These are phyloP conservation scores for Phaffia rhodozyma DNA, from an alignment of 1,284 basidiomycete species.

Conservation along the genomic window DNA sequence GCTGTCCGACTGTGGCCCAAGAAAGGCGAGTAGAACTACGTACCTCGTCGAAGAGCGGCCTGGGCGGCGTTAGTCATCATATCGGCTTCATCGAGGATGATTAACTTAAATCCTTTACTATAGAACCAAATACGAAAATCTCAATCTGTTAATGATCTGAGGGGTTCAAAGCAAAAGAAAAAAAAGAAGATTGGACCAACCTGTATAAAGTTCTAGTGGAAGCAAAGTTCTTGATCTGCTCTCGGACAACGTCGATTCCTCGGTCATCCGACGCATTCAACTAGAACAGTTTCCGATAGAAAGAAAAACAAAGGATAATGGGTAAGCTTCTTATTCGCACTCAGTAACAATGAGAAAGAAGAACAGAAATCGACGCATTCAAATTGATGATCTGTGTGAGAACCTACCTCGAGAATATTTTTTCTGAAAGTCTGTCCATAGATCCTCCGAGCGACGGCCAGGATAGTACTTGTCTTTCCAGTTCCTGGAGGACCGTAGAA, in stretches of 20 bases:
- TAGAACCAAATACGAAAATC: constrained; percentile 31
- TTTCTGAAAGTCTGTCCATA: constrained; percentile 74
- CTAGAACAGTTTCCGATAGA: constrained; percentile 32
- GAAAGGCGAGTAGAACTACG: constrained; percentile 15
- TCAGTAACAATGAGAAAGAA: neutral
- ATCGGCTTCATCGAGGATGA: constrained; percentile 96
- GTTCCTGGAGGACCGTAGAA: constrained; percentile 98
- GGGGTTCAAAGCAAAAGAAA: neutral
- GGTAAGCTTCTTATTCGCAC: neutral
- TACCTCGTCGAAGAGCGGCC: constrained; percentile 74
- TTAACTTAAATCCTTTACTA: constrained; percentile 90
- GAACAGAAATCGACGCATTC: neutral
- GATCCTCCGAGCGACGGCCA: constrained; percentile 89
- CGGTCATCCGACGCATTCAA: constrained; percentile 96
- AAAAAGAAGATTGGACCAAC: constrained; percentile 21
- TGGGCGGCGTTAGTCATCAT: constrained; percentile 99
- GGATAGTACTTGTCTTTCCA: constrained; percentile 92
- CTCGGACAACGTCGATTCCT: constrained; percentile 95
- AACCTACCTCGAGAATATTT: constrained; percentile 80
- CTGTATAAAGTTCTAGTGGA: constrained; percentile 76
- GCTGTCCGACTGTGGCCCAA: neutral
- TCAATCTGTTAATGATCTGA: neutral
- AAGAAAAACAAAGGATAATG: neutral
- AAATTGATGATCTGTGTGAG: neutral
- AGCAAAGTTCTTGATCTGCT: constrained; percentile 97